Evolutionary conservation across 2,329 filamentous ascomycete genomes (phyloP).

Genomic region (Alternaria infectoria): DNA sequence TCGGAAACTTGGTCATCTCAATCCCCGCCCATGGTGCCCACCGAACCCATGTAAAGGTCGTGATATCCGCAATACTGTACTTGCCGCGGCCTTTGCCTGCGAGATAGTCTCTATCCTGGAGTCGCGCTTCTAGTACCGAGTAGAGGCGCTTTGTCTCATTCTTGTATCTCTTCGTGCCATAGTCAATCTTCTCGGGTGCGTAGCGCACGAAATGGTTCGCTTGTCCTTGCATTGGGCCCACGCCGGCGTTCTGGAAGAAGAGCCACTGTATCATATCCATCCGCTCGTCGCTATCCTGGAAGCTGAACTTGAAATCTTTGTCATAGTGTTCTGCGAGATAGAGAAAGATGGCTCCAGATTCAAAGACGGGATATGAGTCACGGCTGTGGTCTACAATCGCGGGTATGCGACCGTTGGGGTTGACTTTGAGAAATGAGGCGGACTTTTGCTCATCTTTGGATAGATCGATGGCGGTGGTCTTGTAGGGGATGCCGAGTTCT

Average conservation of each 20-base stretch:
- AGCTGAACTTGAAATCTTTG: constrained; percentile 77
- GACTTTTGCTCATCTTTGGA: constrained; percentile 75
- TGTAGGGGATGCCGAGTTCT: constrained; percentile 65
- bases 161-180: constrained; percentile 78
- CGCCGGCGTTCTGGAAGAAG: constrained; percentile 72
- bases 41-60: constrained; percentile 76
- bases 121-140: constrained; percentile 72
- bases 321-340: constrained; percentile 84
- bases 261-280: constrained; percentile 81
- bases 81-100: constrained; percentile 67
- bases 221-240: constrained; percentile 80
- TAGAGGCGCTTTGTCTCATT: constrained; percentile 85
- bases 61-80: constrained; percentile 70
- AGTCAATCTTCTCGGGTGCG: constrained; percentile 78
- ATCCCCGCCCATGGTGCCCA: constrained; percentile 65
- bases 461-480: constrained; percentile 61
- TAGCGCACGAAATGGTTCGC: constrained; percentile 80
- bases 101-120: constrained; percentile 60
- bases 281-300: constrained; percentile 73
- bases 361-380: constrained; percentile 74
- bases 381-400: constrained; percentile 77
- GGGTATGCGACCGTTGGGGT: constrained; percentile 88
- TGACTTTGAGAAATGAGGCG: constrained; percentile 82
- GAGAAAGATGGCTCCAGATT: constrained; percentile 79
- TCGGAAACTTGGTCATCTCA: constrained; percentile 70